These are phyloP conservation scores for Trametes cubensis DNA, from an alignment of 768 basidiomycete genomes.

Conservation along the genomic window DNA sequence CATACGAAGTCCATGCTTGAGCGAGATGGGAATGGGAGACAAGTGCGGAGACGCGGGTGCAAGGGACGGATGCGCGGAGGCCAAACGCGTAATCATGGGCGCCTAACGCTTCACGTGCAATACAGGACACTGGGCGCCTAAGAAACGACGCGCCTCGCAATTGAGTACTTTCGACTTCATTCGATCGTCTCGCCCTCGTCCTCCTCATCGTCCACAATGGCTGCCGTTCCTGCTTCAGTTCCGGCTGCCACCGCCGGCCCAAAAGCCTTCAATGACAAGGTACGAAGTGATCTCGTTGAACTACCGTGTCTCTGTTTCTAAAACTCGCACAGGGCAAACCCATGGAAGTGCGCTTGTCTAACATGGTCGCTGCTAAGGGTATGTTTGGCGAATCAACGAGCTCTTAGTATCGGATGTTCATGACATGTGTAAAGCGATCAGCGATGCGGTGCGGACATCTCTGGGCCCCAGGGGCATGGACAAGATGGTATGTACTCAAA, in stretches of 20 bases:
- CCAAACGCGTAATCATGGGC: slow-evolving; percentile 23
- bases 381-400: slow-evolving; percentile 24
- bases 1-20: slow-evolving; percentile 45
- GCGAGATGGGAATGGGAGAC: slow-evolving; percentile 19
- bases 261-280: slow-evolving; percentile 84
- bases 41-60: slow-evolving; percentile 26
- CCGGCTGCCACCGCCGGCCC: slow-evolving; percentile 24
- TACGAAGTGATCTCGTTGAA: slow-evolving; percentile 29
- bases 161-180: slow-evolving; percentile 13
- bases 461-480: slow-evolving; percentile 98
- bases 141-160: slow-evolving; percentile 18
- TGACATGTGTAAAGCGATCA: slow-evolving; percentile 60
- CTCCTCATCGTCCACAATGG: slow-evolving; percentile 28
- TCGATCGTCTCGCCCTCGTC: neutral
- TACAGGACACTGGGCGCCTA: slow-evolving; percentile 3
- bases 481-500: slow-evolving; percentile 77
- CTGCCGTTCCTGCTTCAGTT: slow-evolving; percentile 25
- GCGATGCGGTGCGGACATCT: slow-evolving; percentile 95
- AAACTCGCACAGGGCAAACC: slow-evolving; percentile 78
- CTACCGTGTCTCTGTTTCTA: slow-evolving; percentile 27
- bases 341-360: slow-evolving; percentile 95
- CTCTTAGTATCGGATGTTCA: neutral
- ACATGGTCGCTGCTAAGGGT: slow-evolving; percentile 98
- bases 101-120: slow-evolving; percentile 15
- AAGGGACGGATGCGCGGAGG: slow-evolving; percentile 9